These are phyloP conservation scores for Plectosphaerella sp. DNA, from an alignment of 2,329 filamentous ascomycete genomes.

Conservation along the genomic window DNA sequence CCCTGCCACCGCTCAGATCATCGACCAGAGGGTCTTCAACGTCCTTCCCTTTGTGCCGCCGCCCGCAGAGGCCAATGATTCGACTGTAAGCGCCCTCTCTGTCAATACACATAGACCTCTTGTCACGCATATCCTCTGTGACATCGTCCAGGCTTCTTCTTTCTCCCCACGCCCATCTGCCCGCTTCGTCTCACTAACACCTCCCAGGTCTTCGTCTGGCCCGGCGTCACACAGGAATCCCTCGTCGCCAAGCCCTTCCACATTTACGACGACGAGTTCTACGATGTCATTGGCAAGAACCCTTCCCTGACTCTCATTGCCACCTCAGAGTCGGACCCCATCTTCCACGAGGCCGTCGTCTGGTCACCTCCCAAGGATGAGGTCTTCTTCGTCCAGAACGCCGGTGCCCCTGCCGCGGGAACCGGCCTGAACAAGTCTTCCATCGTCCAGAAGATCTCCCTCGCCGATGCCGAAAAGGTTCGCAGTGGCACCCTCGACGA, in stretches of 20 bases:
- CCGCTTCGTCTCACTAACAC: not conserved
- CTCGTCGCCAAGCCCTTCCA: constrained; percentile 33
- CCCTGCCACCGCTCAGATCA: constrained; percentile 27
- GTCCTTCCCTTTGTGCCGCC: constrained; percentile 33
- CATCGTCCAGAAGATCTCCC: constrained; percentile 44
- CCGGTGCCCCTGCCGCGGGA: constrained; percentile 39
- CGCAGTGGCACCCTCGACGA: constrained; percentile 31
- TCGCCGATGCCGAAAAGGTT: constrained; percentile 35
- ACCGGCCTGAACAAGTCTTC: constrained; percentile 47
- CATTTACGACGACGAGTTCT: constrained; percentile 47
- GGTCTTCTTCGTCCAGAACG: constrained; percentile 51
- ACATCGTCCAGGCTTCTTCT: no score
- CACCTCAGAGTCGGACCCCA: constrained; percentile 34
- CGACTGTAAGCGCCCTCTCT: constrained; percentile 20
- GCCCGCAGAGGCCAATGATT: constrained; percentile 27
- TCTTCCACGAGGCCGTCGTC: constrained; percentile 53
- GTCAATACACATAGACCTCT: no score
- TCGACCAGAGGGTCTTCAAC: constrained; percentile 39
- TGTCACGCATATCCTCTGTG: no score
- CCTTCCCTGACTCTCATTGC: constrained; percentile 47
- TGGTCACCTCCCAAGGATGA: constrained; percentile 46
- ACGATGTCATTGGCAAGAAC: constrained; percentile 40
- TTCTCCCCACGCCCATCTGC: no score
- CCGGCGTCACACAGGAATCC: constrained; percentile 31
- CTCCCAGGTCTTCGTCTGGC: constrained; percentile 34